Evolutionary conservation across 2,329 filamentous ascomycete species (phyloP), one percentile per base, ranked within the genome.

Genomic region (Exophiala calicioides): DNA sequence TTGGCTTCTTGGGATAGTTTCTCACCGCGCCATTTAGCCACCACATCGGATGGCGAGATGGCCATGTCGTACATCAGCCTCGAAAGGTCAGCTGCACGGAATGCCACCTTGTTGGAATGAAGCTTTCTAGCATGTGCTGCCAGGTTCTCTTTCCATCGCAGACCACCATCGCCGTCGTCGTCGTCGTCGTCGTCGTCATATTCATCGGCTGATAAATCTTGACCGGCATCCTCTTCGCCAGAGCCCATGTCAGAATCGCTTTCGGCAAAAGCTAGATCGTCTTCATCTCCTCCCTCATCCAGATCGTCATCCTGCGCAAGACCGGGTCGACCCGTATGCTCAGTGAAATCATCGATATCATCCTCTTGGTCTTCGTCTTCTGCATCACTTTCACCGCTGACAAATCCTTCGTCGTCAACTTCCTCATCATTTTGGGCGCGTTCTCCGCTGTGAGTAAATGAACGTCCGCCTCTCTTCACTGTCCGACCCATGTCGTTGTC

Each of bases 211-310:
- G 75, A 77, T 1, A 49, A 26, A 15, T 73, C 72, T 10, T 76
- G 56, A 21, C 78, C 74, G 47, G 77, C 75, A 19, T 80, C 77
- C 3, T 81, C 78, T 5, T 72, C 77, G 1, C 76, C 77, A 6
- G 88, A 95, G 54, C 93, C 93, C 3, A 98, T 77, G 64, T 98
- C 94, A 0, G 93, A 98, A 66, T 98, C 94, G 62, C 89, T 95
- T 62, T 98, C 93, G 10, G 93, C 93, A 71, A 96, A 98, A 1
- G 84, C 88, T 47, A 97, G 61, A 44, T 95, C 88, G 21, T 82
- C 87, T 18, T 82, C 80, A 8, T 73, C 74, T 16, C 64, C 76
- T 27, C 78, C 72, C 3, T 74, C 72, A 13, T 77, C 77, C n/a
- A 75, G 78, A 43, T 79, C 80, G 26, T 74, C 68, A 10, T 55